Base-by-base conservation (phyloP, 1,284 basidiomycete species). In the Ustilago shanxiensis region DNA sequence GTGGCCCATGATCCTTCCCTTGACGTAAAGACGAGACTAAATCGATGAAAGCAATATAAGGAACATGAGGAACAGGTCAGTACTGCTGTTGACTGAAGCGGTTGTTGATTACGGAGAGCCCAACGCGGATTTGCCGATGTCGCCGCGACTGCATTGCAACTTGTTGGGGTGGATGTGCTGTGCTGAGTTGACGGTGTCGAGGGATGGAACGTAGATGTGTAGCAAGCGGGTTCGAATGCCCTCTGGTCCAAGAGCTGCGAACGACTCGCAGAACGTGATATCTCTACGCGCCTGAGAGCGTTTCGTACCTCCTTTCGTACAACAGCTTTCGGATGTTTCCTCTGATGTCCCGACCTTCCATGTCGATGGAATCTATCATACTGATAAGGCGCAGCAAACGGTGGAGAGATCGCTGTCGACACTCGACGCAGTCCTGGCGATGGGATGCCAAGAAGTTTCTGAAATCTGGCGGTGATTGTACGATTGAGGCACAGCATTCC, bases 1-100 rank as follows among this genome's bases (percentile, higher is more conserved):
- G 94, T 97, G 94, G 83, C 95, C 94, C 87, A 98, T 90, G 87
- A 99, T 92, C 86, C 96, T 94, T 88, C 94, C 97, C 91, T 98
- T 98, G 89, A 89, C 89, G 91, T 98, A 98, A 87, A 98, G 91
- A 91, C 95, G 82, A 69, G 82, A 75, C 82, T 83, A 20, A 3
- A n/a, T 20, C n/a, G 18, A 20, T 9, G n/a, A 44, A 20, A 44
- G 9, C 2, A 44, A 11, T 44, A 37, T n/a, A 22, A 47, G 5
- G 29, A 47, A 16, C 8, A 69, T 39, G 58, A 5, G 28, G n/a
- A 56, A 37, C 14, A 64, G 20, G 44, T n/a, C 49, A 51, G 44
- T 31, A 24, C 28, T 47, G 20, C n/a, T 53, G 41, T 57, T n/a
- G 55, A 29, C 6, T 13, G 22, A 35, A 2, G 9, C 14, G 6